phyloP scores from a whole-genome alignment of 2,329 filamentous ascomycete species.

The Acephala macrosclerotiorum region DNA sequence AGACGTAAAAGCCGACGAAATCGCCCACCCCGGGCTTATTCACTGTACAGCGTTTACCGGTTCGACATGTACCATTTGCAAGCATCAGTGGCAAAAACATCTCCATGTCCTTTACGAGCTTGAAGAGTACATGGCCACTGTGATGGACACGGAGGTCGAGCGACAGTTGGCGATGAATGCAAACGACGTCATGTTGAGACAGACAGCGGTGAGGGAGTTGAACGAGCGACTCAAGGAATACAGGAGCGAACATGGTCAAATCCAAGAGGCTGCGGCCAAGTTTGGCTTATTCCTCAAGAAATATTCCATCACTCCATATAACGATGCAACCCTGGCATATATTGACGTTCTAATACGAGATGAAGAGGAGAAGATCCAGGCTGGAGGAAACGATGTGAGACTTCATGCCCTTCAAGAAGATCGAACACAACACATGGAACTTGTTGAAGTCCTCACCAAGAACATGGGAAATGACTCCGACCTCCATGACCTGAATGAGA shows the following conservation, averaged over 20 bases:
- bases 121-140: slow-evolving; percentile 34
- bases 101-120: slow-evolving; percentile 47
- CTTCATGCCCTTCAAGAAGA: slow-evolving; percentile 38
- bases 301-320: slow-evolving; percentile 49
- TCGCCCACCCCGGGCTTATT: slow-evolving; percentile 40
- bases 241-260: slow-evolving; percentile 42
- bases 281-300: slow-evolving; percentile 50
- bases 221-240: slow-evolving; percentile 42
- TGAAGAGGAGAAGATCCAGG: slow-evolving; percentile 44
- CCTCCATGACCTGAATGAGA: slow-evolving; percentile 21
- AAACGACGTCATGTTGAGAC: slow-evolving; percentile 36
- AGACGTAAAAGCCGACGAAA: slow-evolving; percentile 39
- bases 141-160: slow-evolving; percentile 39
- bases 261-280: slow-evolving; percentile 46
- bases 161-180: slow-evolving; percentile 38
- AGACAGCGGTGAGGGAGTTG: slow-evolving; percentile 38
- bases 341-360: slow-evolving; percentile 49
- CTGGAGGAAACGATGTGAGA: slow-evolving; percentile 37
- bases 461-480: slow-evolving; percentile 25
- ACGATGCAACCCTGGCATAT: slow-evolving; percentile 50
- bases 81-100: slow-evolving; percentile 48
- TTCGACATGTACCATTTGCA: slow-evolving; percentile 40
- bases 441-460: slow-evolving; percentile 33
- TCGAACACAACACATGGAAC: slow-evolving; percentile 33
- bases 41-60: slow-evolving; percentile 41